A percentile compares a stretch with the other conserved stretches of the same genome.
phyloP scores from a whole-genome alignment of 495 filamentous ascomycete genomes.

The Polyplosphaeria fusca region DNA sequence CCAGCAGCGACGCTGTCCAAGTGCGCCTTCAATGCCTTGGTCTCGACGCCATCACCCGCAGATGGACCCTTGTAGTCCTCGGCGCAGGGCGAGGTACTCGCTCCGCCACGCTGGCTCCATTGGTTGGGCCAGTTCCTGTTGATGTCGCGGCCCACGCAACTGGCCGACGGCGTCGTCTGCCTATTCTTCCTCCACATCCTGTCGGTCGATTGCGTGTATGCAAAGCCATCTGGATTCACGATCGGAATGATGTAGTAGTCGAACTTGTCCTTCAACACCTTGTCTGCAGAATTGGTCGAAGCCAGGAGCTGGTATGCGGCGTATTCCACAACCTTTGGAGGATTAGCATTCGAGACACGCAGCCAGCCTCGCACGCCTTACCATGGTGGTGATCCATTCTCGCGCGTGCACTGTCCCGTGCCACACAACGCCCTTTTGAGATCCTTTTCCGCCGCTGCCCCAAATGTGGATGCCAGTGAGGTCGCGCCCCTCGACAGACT shows the following conservation, averaged over 20 bases:
- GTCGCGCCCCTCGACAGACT: conserved; percentile 49
- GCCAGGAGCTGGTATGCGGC: conserved; percentile 53
- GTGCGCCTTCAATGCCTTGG: conserved; percentile 44
- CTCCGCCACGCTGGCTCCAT: conserved; percentile 50
- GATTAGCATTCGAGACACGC: not conserved
- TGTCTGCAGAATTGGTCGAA: conserved; percentile 42
- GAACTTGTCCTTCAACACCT: conserved; percentile 53
- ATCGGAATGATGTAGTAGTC: conserved; percentile 63
- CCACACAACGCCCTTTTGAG: conserved; percentile 57
- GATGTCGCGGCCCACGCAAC: conserved; percentile 58
- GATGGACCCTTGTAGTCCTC: conserved; percentile 54
- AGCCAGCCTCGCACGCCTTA: not conserved
- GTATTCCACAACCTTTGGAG: conserved; percentile 49
- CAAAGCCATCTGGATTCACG: conserved; percentile 64
- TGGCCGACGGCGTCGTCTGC: conserved; percentile 43
- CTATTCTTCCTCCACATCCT: conserved; percentile 67
- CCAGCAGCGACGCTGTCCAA: conserved; percentile 41
- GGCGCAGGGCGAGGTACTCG: conserved; percentile 53
- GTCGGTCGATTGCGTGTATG: conserved; percentile 57
- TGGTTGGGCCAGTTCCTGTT: conserved; percentile 62
- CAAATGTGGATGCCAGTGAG: conserved; percentile 61
- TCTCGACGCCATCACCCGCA: conserved; percentile 52
- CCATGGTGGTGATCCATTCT: conserved; percentile 60
- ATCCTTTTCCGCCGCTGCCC: conserved; percentile 52
- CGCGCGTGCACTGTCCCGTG: conserved; percentile 63